Evolutionary conservation across 2,329 filamentous ascomycete genomes (phyloP), one percentile per base, ranked within the genome.

Genomic region (Monilinia polystroma): DNA sequence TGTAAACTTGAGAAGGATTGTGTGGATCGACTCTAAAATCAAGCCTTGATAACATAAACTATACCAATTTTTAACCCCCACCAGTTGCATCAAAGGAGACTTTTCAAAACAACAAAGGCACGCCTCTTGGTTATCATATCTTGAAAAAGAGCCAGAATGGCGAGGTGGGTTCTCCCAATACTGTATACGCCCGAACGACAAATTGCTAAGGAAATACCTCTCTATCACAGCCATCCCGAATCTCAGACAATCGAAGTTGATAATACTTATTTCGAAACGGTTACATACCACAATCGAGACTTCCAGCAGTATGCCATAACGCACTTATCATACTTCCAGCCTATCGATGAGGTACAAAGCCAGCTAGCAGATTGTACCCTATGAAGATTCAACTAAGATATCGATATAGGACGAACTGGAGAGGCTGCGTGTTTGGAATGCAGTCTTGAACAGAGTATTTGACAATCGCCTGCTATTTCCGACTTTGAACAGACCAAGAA

Each of bases 401-500:
- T 23, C 67, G 63, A 26, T 35, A 62, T 45, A 92, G 90, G 85
- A 88, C 73, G 90, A 93, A 77, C 82, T 84, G 67, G 83, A 89
- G 69, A 84, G 89, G 64, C 81, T 91, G 67, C 84, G 86, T 66
- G 78, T 84, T 66, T 83, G 89, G 77, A 87, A 92, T 75, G 78
- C 80, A 54, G 82, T 90, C 26, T 83, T 92, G 70, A 82, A 80
- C 68, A 82, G 79, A 70, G 79, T 90, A 63, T 91, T 92, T 75
- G 87, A 92, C 70, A 79, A 84, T 67, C 83, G 86, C 70, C 80
- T 90, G 35, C 84, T 92, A 72, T 91, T 92, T 68, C 88, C 90
- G n/a, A 87, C 87, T 7, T 79, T 91, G 59, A 78, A 76, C 55
- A 79, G 81, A 38, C 83, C 85, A 32, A 79, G 80, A 71, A 84